Percentiles rank a stretch among this genome's conserved stretches.
phyloP scores from a whole-genome alignment of 805 yeast species.

The Nakazawaea pomicola region DNA sequence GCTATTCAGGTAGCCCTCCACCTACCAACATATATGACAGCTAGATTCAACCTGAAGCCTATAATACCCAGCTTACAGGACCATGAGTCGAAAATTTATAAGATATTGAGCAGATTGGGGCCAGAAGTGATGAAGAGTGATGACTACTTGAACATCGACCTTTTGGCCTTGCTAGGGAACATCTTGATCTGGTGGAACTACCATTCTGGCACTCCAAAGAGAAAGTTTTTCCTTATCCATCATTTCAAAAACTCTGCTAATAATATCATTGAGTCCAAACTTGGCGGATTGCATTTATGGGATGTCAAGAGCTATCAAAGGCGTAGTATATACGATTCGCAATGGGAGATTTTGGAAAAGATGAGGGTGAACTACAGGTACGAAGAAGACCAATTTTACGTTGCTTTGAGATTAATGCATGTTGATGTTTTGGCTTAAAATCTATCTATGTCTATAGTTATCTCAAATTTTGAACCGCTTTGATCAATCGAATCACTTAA shows the following conservation, averaged over 20 bases:
- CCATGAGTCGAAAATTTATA: not conserved
- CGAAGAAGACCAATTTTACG: conserved; percentile 10
- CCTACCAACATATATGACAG: not conserved
- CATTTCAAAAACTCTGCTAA: not conserved
- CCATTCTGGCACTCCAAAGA: not conserved
- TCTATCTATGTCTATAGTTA: conserved; percentile 38
- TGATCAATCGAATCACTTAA: conserved; percentile 23
- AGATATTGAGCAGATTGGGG: conserved; percentile 1
- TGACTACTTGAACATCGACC: conserved; percentile 5
- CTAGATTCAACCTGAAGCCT: not conserved
- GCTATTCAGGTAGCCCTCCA: not conserved
- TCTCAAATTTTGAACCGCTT: conserved; percentile 31
- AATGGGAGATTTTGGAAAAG: conserved; percentile 8
- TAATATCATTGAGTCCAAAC: not conserved
- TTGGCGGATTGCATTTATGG: conserved; percentile 10
- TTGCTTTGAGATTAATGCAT: conserved; percentile 6
- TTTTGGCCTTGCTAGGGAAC: conserved; percentile 4
- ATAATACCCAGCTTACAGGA: not conserved
- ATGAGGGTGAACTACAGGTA: conserved; percentile 5
- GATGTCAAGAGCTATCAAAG: conserved; percentile 1
- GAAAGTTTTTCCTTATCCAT: not conserved
- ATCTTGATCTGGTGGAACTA: conserved; percentile 9
- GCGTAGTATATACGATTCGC: not conserved
- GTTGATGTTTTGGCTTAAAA: conserved; percentile 14
- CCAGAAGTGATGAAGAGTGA: not conserved